These are phyloP conservation scores for Hypoxylon sp. DNA, from an alignment of 2,329 filamentous ascomycete genomes.

Conservation along the genomic window DNA sequence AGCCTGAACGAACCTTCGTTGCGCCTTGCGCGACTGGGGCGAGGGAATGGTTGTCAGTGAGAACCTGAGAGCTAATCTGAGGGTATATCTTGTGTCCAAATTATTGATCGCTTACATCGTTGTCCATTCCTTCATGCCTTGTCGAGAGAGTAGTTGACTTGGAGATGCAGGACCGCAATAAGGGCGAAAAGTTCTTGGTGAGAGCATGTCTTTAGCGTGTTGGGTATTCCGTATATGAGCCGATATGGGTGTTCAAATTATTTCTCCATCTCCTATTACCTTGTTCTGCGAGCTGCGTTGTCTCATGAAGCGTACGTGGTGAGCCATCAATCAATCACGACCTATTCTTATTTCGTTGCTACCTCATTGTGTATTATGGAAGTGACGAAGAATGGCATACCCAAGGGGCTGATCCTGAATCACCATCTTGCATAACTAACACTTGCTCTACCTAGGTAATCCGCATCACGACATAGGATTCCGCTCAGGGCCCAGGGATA, in stretches of 20 bases:
- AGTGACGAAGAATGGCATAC: neutral
- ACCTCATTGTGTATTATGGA: neutral
- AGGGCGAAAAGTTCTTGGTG: neutral
- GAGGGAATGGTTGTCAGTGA: conserved; percentile 60
- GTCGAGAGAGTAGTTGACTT: neutral
- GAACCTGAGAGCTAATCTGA: conserved; percentile 70
- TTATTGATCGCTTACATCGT: neutral
- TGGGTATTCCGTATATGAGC: too few relatives aligned
- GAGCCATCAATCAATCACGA: neutral
- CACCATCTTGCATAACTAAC: neutral
- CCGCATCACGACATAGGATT: neutral
- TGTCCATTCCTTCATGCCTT: neutral
- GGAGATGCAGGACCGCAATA: too few relatives aligned
- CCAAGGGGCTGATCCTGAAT: neutral
- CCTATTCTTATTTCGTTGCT: neutral
- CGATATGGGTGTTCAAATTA: too few relatives aligned
- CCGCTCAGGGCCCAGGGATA: neutral
- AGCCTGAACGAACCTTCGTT: conserved; percentile 51
- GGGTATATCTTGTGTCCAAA: conserved; percentile 50
- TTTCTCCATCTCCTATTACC: neutral
- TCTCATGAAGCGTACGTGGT: neutral
- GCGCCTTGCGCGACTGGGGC: conserved; percentile 22
- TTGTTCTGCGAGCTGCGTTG: neutral
- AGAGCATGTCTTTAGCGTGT: too few relatives aligned
- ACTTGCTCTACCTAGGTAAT: neutral